Evolutionary conservation across 768 basidiomycete genomes (phyloP).

Genomic region (Dentipellis sp.): DNA sequence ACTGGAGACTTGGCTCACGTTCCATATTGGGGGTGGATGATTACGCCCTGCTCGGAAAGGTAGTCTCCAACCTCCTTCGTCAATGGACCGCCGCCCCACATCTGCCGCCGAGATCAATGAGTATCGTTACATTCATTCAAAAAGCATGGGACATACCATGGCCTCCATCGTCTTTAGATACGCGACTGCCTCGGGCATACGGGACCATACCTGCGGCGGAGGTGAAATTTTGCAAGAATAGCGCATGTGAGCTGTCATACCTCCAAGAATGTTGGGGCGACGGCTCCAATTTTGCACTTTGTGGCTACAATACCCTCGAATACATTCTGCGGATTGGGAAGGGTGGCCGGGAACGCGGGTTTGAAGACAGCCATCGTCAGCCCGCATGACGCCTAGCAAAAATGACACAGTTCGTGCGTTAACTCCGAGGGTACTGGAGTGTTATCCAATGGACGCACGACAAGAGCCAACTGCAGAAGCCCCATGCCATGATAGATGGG

Average conservation of each 20-base stretch:
- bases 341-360: slow-evolving; percentile 19
- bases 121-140: not conserved
- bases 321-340: slow-evolving; percentile 23
- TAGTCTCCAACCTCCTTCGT: slow-evolving; percentile 17
- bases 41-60: slow-evolving; percentile 15
- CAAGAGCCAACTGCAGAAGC: slow-evolving; percentile 16
- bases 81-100: slow-evolving; percentile 23
- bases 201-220: slow-evolving; percentile 17
- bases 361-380: slow-evolving; percentile 21
- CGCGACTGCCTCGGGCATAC: slow-evolving; percentile 9
- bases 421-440: not conserved
- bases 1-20: slow-evolving; percentile 7
- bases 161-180: slow-evolving; percentile 16
- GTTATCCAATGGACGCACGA: slow-evolving; percentile 9
- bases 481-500: slow-evolving; percentile 27
- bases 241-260: slow-evolving; percentile 10
- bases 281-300: slow-evolving; percentile 16
- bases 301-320: slow-evolving; percentile 18
- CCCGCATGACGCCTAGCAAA: slow-evolving; percentile 17
- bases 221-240: not conserved
- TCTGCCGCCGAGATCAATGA: slow-evolving; percentile 10
- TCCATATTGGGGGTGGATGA: slow-evolving; percentile 16
- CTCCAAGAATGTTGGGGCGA: slow-evolving; percentile 26
- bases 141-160: slow-evolving; percentile 11
- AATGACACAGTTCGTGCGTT: not conserved